Conservation (phyloP, 1,139 yeast genomes). For the Keqinozyma sinolaborantium region DNA sequence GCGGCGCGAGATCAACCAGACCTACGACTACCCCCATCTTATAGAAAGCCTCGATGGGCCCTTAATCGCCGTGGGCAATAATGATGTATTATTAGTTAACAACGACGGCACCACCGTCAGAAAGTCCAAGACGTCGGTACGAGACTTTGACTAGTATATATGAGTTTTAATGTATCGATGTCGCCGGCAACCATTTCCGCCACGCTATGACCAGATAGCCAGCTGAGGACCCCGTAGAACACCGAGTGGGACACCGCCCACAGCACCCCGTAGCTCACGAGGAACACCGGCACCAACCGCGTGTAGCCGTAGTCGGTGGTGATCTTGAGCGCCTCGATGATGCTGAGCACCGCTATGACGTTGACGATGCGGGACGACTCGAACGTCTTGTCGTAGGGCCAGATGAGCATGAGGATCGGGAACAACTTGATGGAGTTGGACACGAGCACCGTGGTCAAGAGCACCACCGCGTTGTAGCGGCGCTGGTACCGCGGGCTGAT, state of each 20-base stretch:
- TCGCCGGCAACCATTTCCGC: conserved; percentile 5
- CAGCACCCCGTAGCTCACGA: conserved; percentile 5
- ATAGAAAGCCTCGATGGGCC: conserved; percentile 77
- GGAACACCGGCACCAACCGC: conserved; percentile 4
- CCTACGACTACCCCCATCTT: conserved; percentile 75
- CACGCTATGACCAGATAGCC: conserved; percentile 1
- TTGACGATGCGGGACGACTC: conserved; percentile 61
- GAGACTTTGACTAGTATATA: conserved; percentile 7
- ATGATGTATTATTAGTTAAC: conserved; percentile 58
- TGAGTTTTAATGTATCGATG: conserved; percentile 3
- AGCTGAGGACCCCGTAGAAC: conserved; percentile 2
- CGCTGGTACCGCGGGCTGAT: conserved; percentile 13
- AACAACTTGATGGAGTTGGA: conserved; percentile 78
- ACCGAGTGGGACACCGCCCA: not conserved
- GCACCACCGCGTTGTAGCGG: conserved; percentile 29
- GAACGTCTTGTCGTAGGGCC: conserved; percentile 85
- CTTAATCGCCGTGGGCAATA: conserved; percentile 65
- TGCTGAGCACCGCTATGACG: conserved; percentile 57
- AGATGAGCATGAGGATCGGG: conserved; percentile 91
- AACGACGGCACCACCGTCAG: conserved; percentile 45
- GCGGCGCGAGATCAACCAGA: conserved; percentile 60
- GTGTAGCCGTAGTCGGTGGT: conserved; percentile 28
- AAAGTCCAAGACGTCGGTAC: conserved; percentile 12
- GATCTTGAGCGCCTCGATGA: conserved; percentile 63
- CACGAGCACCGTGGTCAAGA: conserved; percentile 67